These are phyloP conservation scores for Fraxinus albicans DNA, from an alignment of 305 asterid species.

Conservation along the genomic window DNA sequence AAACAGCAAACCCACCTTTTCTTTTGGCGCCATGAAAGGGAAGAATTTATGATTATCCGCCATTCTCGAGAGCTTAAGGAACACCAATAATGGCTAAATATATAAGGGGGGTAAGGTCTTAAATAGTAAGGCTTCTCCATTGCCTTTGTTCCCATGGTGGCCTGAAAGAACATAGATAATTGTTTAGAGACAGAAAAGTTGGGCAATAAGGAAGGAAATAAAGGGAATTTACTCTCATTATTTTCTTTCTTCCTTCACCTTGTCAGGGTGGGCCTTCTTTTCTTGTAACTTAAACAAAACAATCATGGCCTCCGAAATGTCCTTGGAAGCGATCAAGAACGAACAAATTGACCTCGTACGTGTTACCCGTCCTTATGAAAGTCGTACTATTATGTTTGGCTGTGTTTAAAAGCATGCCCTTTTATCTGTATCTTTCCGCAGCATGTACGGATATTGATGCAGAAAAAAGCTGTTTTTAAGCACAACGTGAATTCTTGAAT, in stretches of 20 bases:
- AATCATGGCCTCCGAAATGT: constrained; percentile 53
- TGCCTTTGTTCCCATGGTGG: constrained; percentile 23
- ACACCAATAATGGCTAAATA: background rate
- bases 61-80: constrained; percentile 9
- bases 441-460: background rate
- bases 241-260: constrained; percentile 47
- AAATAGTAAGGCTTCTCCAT: constrained; percentile 8
- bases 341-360: constrained; percentile 74
- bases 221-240: constrained; percentile 33
- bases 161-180: background rate
- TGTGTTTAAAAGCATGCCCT: background rate
- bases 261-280: background rate
- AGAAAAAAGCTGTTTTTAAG: background rate
- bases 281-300: background rate
- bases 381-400: background rate
- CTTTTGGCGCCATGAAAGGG: background rate
- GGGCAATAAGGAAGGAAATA: constrained; percentile 31
- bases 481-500: background rate
- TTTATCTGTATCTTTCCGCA: background rate
- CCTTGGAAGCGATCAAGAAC: constrained; percentile 59
- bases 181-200: background rate
- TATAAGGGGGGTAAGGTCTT: background rate
- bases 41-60: constrained; percentile 21
- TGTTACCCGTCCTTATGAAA: background rate
- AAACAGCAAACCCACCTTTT: background rate